Base-by-base conservation (phyloP, 345 rosid genomes). In the Linum lewisii region DNA sequence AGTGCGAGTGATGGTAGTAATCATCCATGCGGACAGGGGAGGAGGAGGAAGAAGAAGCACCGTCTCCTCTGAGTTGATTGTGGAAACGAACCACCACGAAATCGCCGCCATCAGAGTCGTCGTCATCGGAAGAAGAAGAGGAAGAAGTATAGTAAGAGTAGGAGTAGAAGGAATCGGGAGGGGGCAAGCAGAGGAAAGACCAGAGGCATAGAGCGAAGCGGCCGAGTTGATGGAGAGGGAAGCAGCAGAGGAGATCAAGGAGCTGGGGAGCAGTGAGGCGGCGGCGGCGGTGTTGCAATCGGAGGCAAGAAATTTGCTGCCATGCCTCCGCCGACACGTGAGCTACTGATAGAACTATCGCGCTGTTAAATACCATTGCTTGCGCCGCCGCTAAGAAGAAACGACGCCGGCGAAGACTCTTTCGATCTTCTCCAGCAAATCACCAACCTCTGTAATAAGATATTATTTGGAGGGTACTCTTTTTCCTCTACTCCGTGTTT, bases 161-260 rank as follows among this genome's bases (percentile, higher is more conserved):
- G 5, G 75, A 63, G 63, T 69, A 78, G 69, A 72, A 65, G 20
- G 87, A 73, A 66, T 81, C 86, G 18, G 77, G 74, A n/a, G 83
- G 79, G 44, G 95, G 84, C 13, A 83, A 80, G 69, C 82, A 82
- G 24, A 87, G 65, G 58, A 76, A 81, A 44, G 83, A 80, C 86
- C 83, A 78, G 58, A 84, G 36, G 58, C 63, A 78, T 51, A 77
- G 75, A 67, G 77, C 60, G 57, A 87, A 67, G 65, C 79, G 86
- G 61, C 96, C 77, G 52, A 84, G 61, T 72, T 84, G 85, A 22
- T 77, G 80, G 58, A 84, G 72, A 26, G 91, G 95, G 68, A 84
- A 62, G 72, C 86, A 82, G 67, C 84, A 87, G 10, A 82, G 66
- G 44, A 88, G 75, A 68, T 88, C 90, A 21, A 88, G 61, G 52